These are phyloP conservation scores for Geosmithia flava DNA, from an alignment of 2,329 filamentous ascomycete species.

Conservation along the genomic window DNA sequence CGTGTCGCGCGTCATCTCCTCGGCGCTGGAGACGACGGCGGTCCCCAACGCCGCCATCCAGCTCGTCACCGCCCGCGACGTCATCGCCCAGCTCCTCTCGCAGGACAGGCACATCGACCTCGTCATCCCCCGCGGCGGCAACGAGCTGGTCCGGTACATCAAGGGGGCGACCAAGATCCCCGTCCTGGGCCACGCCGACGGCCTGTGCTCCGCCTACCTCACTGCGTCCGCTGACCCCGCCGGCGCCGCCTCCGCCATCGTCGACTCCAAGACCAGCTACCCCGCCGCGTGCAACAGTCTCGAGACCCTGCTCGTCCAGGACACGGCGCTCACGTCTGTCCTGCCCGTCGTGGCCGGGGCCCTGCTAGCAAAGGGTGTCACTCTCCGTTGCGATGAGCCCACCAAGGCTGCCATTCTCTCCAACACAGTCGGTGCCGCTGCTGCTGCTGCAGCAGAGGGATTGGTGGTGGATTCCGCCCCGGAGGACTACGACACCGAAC, in stretches of 20 bases:
- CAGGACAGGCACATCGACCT: conserved; percentile 86
- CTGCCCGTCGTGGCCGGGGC: conserved; percentile 64
- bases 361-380: conserved; percentile 65
- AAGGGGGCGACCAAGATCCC: conserved; percentile 89
- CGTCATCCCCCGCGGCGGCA: conserved; percentile 84
- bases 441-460: conserved; percentile 11
- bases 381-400: conserved; percentile 63
- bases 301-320: conserved; percentile 84
- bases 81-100: conserved; percentile 74
- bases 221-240: conserved; percentile 60
- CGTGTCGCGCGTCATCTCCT: conserved; percentile 75
- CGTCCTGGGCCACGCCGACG: conserved; percentile 91
- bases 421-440: conserved; percentile 26
- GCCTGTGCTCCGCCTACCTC: conserved; percentile 79
- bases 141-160: conserved; percentile 81
- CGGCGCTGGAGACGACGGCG: conserved; percentile 56
- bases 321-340: conserved; percentile 51
- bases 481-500: conserved; percentile 77
- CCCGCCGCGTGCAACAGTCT: conserved; percentile 89
- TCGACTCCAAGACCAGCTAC: conserved; percentile 91
- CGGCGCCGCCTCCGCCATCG: conserved; percentile 52
- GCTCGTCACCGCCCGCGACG: conserved; percentile 86
- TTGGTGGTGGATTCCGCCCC: conserved; percentile 51
- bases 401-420: conserved; percentile 52
- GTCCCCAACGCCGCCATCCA: conserved; percentile 85